These are phyloP conservation scores for Mediolabrus comicus DNA, from an alignment of 108 stramenopile genomes.

Conservation along the genomic window DNA sequence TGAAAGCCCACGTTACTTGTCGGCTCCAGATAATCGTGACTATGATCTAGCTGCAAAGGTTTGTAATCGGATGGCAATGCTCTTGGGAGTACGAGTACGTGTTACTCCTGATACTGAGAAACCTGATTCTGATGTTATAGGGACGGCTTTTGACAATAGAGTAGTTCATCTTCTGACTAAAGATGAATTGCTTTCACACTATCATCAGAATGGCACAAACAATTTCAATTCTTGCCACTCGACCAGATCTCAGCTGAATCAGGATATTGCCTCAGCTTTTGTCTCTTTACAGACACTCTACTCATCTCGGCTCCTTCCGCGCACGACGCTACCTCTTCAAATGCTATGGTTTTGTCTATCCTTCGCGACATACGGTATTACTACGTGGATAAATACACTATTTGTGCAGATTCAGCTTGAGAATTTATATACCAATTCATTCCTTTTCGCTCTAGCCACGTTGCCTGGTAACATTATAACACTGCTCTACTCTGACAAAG, in stretches of 20 bases:
- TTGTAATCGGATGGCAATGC: slow-evolving; percentile 51
- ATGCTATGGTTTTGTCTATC: slow-evolving; percentile 73
- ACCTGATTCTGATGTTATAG: neutral
- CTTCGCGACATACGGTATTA: slow-evolving; percentile 74
- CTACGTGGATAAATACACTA: slow-evolving; percentile 82
- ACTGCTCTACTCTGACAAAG: slow-evolving; percentile 53
- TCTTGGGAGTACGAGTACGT: slow-evolving; percentile 29
- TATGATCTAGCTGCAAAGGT: slow-evolving; percentile 46
- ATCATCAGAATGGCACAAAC: slow-evolving; percentile 7
- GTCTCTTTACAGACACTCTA: slow-evolving; percentile 48
- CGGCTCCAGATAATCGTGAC: slow-evolving; percentile 46
- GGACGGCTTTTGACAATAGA: neutral
- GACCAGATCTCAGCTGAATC: neutral
- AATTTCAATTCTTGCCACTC: neutral
- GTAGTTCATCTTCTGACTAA: slow-evolving; percentile 23
- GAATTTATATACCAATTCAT: slow-evolving; percentile 73
- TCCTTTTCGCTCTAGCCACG: slow-evolving; percentile 72
- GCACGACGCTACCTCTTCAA: slow-evolving; percentile 67
- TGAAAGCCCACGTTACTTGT: slow-evolving; percentile 70
- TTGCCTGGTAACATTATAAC: slow-evolving; percentile 74
- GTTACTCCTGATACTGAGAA: neutral
- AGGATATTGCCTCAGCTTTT: slow-evolving; percentile 12
- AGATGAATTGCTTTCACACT: slow-evolving; percentile 41
- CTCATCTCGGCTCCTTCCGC: slow-evolving; percentile 35
- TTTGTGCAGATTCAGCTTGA: slow-evolving; percentile 73